Evolutionary conservation across 441 rosid species (phyloP).

Genomic region (Metrosideros polymorpha): DNA sequence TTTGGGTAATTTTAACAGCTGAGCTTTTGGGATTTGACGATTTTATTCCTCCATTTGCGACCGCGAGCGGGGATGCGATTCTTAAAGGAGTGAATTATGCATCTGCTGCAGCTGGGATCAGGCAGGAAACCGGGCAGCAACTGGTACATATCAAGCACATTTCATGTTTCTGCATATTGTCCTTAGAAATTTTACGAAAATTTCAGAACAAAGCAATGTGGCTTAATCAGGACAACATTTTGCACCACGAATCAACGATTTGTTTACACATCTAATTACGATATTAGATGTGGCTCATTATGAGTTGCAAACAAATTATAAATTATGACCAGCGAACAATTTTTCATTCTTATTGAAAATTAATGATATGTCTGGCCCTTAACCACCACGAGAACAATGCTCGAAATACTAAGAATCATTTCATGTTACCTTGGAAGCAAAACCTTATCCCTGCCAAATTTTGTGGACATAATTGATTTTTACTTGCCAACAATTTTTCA

Average conservation of each 20-base stretch:
- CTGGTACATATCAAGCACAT: constrained; percentile 17
- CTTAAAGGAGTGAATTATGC: constrained; percentile 60
- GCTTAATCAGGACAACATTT: neutral
- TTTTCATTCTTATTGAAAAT: neutral
- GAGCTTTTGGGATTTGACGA: constrained; percentile 37
- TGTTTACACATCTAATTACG: neutral
- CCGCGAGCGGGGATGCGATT: constrained; percentile 16
- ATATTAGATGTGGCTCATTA: too few relatives aligned
- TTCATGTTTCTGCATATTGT: neutral
- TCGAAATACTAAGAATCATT: neutral
- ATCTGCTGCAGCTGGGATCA: constrained; percentile 60
- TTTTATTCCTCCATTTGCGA: constrained; percentile 35
- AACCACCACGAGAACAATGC: neutral
- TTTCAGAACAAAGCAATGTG: neutral
- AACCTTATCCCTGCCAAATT: neutral
- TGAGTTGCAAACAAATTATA: neutral
- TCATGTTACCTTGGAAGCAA: neutral
- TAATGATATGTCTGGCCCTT: neutral
- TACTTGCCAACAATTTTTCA: neutral
- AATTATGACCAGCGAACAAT: neutral
- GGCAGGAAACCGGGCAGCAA: constrained; percentile 37
- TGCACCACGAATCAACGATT: neutral
- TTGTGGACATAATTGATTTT: neutral
- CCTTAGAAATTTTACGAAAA: neutral
- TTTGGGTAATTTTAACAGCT: constrained; percentile 20